phyloP scores from a whole-genome alignment of 2,329 filamentous ascomycete species.

The Hypoxylon sp. region DNA sequence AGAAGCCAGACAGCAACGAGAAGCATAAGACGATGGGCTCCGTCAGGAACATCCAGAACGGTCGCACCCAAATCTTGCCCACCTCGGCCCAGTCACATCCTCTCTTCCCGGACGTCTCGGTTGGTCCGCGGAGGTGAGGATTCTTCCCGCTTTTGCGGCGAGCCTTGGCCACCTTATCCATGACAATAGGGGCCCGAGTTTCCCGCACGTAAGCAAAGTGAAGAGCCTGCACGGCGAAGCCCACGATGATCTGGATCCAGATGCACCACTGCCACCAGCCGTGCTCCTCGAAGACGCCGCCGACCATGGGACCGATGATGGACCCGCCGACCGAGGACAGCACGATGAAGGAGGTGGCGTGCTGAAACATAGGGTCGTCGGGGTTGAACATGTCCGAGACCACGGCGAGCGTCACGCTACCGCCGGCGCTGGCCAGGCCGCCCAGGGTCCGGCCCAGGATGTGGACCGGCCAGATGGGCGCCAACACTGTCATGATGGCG shows the following conservation, averaged over 20 bases:
- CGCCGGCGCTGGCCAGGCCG: slow-evolving; percentile 72
- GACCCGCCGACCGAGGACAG: slow-evolving; percentile 81
- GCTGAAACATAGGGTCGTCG: slow-evolving; percentile 66
- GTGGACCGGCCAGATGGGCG: slow-evolving; percentile 73
- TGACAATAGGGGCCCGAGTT: slow-evolving; percentile 75
- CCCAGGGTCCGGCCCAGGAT: slow-evolving; percentile 73
- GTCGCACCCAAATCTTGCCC: slow-evolving; percentile 64
- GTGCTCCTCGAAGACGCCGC: slow-evolving; percentile 73
- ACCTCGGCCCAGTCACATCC: slow-evolving; percentile 67
- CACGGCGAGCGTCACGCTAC: slow-evolving; percentile 75
- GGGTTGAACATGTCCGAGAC: slow-evolving; percentile 75
- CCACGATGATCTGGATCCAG: slow-evolving; percentile 83
- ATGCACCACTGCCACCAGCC: slow-evolving; percentile 77
- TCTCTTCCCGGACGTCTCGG: slow-evolving; percentile 66
- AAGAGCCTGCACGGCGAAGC: slow-evolving; percentile 70
- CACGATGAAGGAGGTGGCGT: slow-evolving; percentile 75
- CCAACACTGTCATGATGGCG: slow-evolving; percentile 73
- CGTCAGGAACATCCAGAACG: slow-evolving; percentile 76
- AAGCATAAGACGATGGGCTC: slow-evolving; percentile 77
- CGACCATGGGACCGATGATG: slow-evolving; percentile 76
- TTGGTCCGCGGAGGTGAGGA: slow-evolving; percentile 72
- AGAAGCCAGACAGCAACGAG: slow-evolving; percentile 76
- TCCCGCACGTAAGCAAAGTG: slow-evolving; percentile 76
- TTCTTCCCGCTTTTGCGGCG: slow-evolving; percentile 65
- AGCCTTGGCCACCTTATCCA: slow-evolving; percentile 78